These are phyloP conservation scores for Lasiosphaeria hispida DNA, from an alignment of 495 filamentous ascomycete genomes.

Conservation along the genomic window DNA sequence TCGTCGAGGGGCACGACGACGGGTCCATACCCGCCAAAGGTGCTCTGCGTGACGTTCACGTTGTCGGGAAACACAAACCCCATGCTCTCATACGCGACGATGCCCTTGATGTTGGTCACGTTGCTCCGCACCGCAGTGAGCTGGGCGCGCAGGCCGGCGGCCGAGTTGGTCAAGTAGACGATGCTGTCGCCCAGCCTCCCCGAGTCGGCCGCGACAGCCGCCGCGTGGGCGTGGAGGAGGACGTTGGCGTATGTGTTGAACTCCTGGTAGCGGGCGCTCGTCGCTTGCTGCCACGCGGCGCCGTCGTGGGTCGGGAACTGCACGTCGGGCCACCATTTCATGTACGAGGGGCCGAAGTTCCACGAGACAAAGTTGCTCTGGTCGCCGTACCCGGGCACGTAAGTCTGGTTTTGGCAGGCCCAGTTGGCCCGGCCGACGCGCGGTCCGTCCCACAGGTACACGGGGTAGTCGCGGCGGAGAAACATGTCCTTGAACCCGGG, in stretches of 20 bases:
- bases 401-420: conserved; percentile 38
- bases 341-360: conserved; percentile 44
- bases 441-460: conserved; percentile 49
- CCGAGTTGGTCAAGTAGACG: conserved; percentile 47
- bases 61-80: conserved; percentile 47
- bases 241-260: conserved; percentile 41
- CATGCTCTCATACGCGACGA: conserved; percentile 47
- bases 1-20: conserved; percentile 38
- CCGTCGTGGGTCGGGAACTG: conserved; percentile 40
- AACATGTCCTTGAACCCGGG: conserved; percentile 52
- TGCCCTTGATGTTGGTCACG: conserved; percentile 46
- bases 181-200: conserved; percentile 42
- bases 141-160: conserved; percentile 42
- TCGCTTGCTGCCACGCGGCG: conserved; percentile 43
- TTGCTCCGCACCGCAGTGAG: conserved; percentile 41
- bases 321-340: conserved; percentile 43
- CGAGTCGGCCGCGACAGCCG: conserved; percentile 45
- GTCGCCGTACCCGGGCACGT: conserved; percentile 39
- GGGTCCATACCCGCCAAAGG: conserved; percentile 33
- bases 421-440: conserved; percentile 47
- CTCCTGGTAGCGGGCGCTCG: conserved; percentile 43
- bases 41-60: conserved; percentile 31
- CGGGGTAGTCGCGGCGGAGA: conserved; percentile 46
- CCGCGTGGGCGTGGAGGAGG: conserved; percentile 39
- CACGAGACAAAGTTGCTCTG: conserved; percentile 43